These are phyloP conservation scores for Suillus luteus DNA, from an alignment of 768 basidiomycete species.

Conservation along the genomic window DNA sequence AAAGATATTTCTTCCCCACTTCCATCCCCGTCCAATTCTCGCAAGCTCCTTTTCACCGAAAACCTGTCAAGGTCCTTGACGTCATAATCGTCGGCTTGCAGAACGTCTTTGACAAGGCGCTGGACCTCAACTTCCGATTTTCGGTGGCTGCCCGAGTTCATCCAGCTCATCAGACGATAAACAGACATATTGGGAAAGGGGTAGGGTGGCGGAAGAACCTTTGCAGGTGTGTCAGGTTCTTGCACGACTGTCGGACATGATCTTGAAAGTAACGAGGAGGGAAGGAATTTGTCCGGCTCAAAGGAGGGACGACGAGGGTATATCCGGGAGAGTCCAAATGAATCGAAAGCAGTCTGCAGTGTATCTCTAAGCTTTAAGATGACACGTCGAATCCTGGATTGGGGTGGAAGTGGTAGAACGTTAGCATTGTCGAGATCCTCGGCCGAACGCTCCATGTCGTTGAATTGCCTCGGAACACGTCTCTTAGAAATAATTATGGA, in stretches of 20 bases:
- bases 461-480: neutral
- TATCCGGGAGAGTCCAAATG: neutral
- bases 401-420: neutral
- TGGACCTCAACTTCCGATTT: constrained; percentile 4
- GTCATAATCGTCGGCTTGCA: constrained; percentile 8
- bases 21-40: neutral
- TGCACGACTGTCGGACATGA: neutral
- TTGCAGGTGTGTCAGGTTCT: no score
- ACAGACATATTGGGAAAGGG: neutral
- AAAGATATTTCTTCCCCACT: neutral
- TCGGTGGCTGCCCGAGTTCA: neutral
- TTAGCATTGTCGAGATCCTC: neutral
- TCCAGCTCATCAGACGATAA: constrained; percentile 9
- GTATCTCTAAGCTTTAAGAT: neutral
- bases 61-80: neutral
- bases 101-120: constrained; percentile 2
- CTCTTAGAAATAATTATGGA: neutral
- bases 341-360: neutral
- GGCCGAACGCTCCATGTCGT: neutral
- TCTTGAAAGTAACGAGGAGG: neutral
- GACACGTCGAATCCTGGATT: neutral
- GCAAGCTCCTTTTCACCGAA: neutral
- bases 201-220: no score
- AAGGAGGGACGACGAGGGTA: neutral
- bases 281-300: neutral